A percentile compares a stretch with the other conserved stretches of the same genome.
These are phyloP conservation scores for Naegleria fowleri DNA, from an alignment of 208 protist species.

Conservation along the genomic window DNA sequence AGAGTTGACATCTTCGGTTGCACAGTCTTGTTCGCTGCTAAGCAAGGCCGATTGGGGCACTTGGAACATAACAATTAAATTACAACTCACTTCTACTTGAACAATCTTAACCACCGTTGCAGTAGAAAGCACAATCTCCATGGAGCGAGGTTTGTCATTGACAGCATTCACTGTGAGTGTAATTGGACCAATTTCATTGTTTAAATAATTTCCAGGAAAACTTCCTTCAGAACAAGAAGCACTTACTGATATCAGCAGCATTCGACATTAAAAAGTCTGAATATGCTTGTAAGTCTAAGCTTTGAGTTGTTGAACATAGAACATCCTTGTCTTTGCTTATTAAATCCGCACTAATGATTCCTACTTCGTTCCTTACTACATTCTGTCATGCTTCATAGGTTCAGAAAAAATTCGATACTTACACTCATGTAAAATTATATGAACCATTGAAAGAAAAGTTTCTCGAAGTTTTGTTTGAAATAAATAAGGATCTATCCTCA, in stretches of 20 bases:
- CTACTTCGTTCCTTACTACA: not conserved
- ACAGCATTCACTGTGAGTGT: not conserved
- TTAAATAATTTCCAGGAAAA: too few species aligned
- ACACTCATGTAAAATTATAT: not conserved
- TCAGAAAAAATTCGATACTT: not conserved
- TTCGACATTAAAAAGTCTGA: conserved; percentile 1
- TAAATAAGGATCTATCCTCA: not conserved
- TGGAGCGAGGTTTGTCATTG: not conserved
- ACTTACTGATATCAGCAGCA: not conserved
- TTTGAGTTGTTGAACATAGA: not conserved
- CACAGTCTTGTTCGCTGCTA: not conserved
- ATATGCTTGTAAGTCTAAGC: not conserved
- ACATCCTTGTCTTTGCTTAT: conserved; percentile 5
- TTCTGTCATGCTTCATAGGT: not conserved
- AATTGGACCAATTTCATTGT: too few species aligned
- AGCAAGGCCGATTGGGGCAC: not conserved
- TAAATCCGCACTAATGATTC: not conserved
- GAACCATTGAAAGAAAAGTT: not conserved
- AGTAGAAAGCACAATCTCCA: not conserved
- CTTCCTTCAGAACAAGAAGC: too few species aligned
- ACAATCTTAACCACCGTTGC: not conserved
- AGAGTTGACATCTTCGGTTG: not conserved
- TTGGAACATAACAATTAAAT: not conserved
- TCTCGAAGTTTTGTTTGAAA: not conserved
- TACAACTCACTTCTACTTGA: not conserved